A percentile compares a stretch with the other conserved stretches of the same genome.
Conservation (phyloP, 2,329 filamentous ascomycete species). For the Penicillium sp. region DNA sequence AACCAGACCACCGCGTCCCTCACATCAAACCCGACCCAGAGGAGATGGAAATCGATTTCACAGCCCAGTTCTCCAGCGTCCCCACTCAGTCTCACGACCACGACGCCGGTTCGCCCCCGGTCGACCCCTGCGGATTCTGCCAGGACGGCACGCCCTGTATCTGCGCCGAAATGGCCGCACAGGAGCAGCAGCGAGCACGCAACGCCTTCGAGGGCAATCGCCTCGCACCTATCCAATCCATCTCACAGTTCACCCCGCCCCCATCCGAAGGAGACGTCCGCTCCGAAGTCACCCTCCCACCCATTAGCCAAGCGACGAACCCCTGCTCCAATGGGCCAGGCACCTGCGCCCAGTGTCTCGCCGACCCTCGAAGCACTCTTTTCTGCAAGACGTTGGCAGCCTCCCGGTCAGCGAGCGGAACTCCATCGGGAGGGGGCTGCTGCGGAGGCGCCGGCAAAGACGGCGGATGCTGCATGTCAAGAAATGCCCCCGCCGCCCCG, state of each 20-base stretch:
- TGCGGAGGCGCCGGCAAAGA: slow-evolving; percentile 58
- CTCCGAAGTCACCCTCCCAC: slow-evolving; percentile 47
- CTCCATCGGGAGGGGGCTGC: slow-evolving; percentile 52
- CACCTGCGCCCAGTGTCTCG: slow-evolving; percentile 72
- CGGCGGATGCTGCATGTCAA: slow-evolving; percentile 60
- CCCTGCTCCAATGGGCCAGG: slow-evolving; percentile 66
- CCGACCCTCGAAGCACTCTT: slow-evolving; percentile 73
- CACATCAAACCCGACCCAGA: slow-evolving; percentile 46
- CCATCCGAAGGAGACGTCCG: slow-evolving; percentile 57
- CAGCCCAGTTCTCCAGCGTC: slow-evolving; percentile 57
- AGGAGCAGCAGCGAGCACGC: slow-evolving; percentile 43
- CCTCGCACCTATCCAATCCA: slow-evolving; percentile 46
- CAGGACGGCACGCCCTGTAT: slow-evolving; percentile 77
- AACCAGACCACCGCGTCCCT: slow-evolving; percentile 53
- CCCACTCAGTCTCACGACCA: slow-evolving; percentile 22
- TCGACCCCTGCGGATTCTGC: slow-evolving; percentile 77
- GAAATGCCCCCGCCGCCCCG: slow-evolving; percentile 26
- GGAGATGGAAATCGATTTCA: slow-evolving; percentile 70
- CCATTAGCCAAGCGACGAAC: slow-evolving; percentile 38
- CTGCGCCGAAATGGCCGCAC: slow-evolving; percentile 63
- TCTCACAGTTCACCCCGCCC: slow-evolving; percentile 51
- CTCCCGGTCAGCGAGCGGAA: slow-evolving; percentile 41
- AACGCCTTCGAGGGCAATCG: slow-evolving; percentile 40
- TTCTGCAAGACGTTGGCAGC: slow-evolving; percentile 80
- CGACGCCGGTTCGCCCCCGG: slow-evolving; percentile 37